Base-by-base conservation (phyloP, 140 eudicot genomes). In the Bidens hawaiensis region DNA sequence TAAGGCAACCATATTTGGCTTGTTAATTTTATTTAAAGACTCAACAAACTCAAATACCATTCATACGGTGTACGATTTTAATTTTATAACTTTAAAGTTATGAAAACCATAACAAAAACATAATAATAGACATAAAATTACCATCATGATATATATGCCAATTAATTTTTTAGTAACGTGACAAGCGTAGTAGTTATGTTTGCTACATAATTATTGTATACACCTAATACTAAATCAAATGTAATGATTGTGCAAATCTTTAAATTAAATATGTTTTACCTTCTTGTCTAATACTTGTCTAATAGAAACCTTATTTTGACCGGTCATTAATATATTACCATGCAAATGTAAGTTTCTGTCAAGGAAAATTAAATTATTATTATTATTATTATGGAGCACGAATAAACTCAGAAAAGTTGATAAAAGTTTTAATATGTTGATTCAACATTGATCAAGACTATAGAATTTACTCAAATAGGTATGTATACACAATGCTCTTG, bases 151-250 rank as follows among this genome's bases (percentile, higher is more conserved):
- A 49, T 3, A 11, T 19, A 49, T 49, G 30, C 21, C 28, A 24
- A 24, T 12, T 48, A 3, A 10, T 50, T 54, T 28, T 56, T 38
- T 10, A 36, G 17, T 28, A 15, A 28, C 9, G 60, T 56, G 62
- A 56, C 43, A 56, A 28, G 24, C 25, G 62, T 56, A 30, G 43
- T 16, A 4, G 25, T 16, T 16, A 30, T 56, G 62, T 17, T 30
- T 21, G 62, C 25, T 16, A 56, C 62, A 28, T 28, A 56, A 56
- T 30, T 30, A 30, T 56, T 56, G 43, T 30, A 54, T 16, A 56
- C 62, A 56, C 62, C 62, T 56, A 56, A 56, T 30, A 5, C 43
- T 56, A 30, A 30, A 6, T 16, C 43, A 56, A 56, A 25, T 28
- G 3, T 56, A 30, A 56, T 27, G 40, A 54, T 54, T 27, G 10